Base-by-base conservation (phyloP, 164 flowering plant species). In the Tetracentron sinense region DNA sequence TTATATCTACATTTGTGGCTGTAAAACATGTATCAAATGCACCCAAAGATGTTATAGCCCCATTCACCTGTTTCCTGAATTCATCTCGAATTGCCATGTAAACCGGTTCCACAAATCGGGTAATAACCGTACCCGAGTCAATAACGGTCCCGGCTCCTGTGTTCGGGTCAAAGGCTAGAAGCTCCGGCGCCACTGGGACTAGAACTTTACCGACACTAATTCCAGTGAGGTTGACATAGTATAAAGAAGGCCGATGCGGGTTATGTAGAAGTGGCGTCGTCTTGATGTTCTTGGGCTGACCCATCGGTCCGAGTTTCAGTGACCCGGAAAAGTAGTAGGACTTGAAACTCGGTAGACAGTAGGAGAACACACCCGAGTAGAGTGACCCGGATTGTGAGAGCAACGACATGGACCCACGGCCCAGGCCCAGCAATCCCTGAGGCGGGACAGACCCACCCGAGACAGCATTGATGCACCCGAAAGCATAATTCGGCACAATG, bases 321-420 rank as follows among this genome's bases (percentile, higher is more conserved):
- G 97, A 89, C 20, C 97, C 95, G 31, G 98, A 88, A 64, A 93
- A 93, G 79, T 81, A 85, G 79, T 80, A 85, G 50, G 96, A 89
- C 38, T 73, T 87, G 83, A 85, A 87, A 57, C 95, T 89, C 1
- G 97, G 97, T 3, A 94, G 55, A 60, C 98, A 94, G 59, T 94
- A 94, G 1, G 97, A 94, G 80, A 94, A 94, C 1, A 82, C 74
- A 3, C 92, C 86, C 1, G 86, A 75, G 72, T 85, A 93, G 21
- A 79, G 79, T 10, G 88, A 61, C 56, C 79, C 79, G 27, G 90
- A 71, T 69, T 94, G 98, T 0, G 97, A 81, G 23, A 86, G 56
- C 2, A 94, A 59, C 0, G 98, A 94, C 78, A 86, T 49, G 52
- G 96, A 64, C 0, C 98, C 98, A 4, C 96, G 90, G 46, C 98